Evolutionary conservation across 2,329 filamentous ascomycete genomes (phyloP), one percentile per base, ranked within the genome.

Genomic region (Pezicula neosporulosa): DNA sequence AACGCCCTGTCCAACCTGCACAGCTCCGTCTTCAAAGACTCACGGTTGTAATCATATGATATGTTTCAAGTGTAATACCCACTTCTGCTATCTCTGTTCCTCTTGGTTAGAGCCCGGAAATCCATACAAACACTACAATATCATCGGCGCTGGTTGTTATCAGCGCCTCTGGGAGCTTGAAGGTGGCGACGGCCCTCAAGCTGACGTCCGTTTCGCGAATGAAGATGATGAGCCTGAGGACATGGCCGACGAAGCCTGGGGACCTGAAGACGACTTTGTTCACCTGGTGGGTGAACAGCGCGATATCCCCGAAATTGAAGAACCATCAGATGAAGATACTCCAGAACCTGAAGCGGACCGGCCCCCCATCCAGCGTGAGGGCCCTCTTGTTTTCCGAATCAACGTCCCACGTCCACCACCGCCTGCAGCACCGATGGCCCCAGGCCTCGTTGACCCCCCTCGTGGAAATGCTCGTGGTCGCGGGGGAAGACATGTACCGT

Each of bases 21-120:
- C 78, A 28, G 86, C 87, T 1, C 90, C 90, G 0, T 87, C 86
- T 19, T 90, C 96, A 67, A 99, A 99, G 75, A 90, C 87, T 1
- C 85, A 89, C 64, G 94, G 94, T 37, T 99, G 94, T 76, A 97
- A 97, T 69, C 92, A 97, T 70, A 97, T 97, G 91, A 89, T 86
- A 46, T 97, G 93, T 71, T 90, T 87, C 68, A 85, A 89, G 57
- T 99, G 94, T 74, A 78, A 86, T 47, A 88, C 90, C 2, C 93
- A 97, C 68, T 97, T 97, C 67, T 99, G 94, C 73, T 97, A 97
- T 61, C 79, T 97, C 1, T 97, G 94, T 66, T 87, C 87, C 0
- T 80, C 85, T n/a, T 97, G 90, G 88, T 77, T 99, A 39, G 80
- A 86, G 50, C 82, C 88, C 0, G 76, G 73, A 16, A 94, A 96